Base-by-base conservation (phyloP, 2,329 filamentous ascomycete species). In the Biscogniauxia mediterranea region DNA sequence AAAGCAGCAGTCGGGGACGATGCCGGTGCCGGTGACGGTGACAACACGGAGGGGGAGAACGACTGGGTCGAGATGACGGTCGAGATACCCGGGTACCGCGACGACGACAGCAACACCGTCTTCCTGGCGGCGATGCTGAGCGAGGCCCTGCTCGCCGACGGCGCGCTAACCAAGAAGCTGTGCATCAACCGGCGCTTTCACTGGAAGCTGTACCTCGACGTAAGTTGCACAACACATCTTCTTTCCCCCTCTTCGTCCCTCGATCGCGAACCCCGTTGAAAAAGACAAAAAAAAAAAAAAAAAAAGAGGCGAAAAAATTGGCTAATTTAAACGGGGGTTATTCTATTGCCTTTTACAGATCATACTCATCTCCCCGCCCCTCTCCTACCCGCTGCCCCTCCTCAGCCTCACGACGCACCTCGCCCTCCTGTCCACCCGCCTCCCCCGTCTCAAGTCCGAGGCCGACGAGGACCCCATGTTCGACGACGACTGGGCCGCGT, bases 381-480 rank as follows among this genome's bases (percentile, higher is more conserved):
- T 96, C 9, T 96, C 93, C 55, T 97, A 98, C 71, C 95, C 95
- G 0, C 87, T 98, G 7, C 94, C 94, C 1, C 85, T 99, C 11
- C 88, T 99, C 51, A 97, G 93, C 32, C 85, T 98, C 61, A 96
- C 95, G 20, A 94, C 92, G 54, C 93, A 99, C 75, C 89, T 99
- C 63, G 95, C 95, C 2, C 89, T 99, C 54, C 87, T 97, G 64
- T 89, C 91, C 28, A 94, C 95, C 6, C 88, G 90, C 65, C 83
- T 98, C 2, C 95, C 95, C 7, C 85, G 88, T 25, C 82, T 97
- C 56, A 92, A 92, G 74, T 97, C 93, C 1, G 91, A 96, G 75
- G 86, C 86, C 61, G 94, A 98, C 77, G 95, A 99, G 79, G 95
- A 99, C 70, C 95, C 95, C 13, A 88, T 97, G 73, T 99, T 99